phyloP scores from a whole-genome alignment of 2,329 filamentous ascomycete genomes.

The Venturiaceae sp. region DNA sequence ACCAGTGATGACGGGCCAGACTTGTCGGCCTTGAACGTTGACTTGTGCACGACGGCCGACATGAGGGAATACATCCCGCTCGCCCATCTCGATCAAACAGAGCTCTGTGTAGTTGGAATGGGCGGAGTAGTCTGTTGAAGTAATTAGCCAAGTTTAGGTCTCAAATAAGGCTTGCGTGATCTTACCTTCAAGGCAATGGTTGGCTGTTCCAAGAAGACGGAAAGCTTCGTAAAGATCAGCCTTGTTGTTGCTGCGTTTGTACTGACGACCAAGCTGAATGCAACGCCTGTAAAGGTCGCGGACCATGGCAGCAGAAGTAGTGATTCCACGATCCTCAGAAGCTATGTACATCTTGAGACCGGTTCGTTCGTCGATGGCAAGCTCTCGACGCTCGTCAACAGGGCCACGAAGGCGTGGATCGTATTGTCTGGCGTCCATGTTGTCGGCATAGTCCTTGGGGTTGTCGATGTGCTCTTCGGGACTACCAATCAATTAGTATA shows the following conservation, averaged over 20 bases:
- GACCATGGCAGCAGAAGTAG: conserved; percentile 71
- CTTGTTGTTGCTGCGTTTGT: conserved; percentile 55
- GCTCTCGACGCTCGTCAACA: conserved; percentile 67
- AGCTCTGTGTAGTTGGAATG: conserved; percentile 92
- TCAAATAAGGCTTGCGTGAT: background rate
- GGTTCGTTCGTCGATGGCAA: conserved; percentile 59
- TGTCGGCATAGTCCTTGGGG: conserved; percentile 78
- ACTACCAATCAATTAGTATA: background rate
- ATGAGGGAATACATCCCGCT: conserved; percentile 74
- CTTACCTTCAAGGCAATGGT: conserved; percentile 75
- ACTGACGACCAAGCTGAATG: conserved; percentile 72
- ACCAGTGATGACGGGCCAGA: conserved; percentile 80
- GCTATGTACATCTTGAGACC: conserved; percentile 90
- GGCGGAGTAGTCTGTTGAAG: conserved; percentile 63
- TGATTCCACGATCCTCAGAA: conserved; percentile 67
- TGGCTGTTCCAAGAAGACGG: conserved; percentile 73
- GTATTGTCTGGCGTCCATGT: conserved; percentile 73
- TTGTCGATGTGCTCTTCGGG: conserved; percentile 78
- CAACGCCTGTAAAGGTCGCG: conserved; percentile 61
- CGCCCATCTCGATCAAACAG: conserved; percentile 77
- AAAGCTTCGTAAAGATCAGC: conserved; percentile 82
- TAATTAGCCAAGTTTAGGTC: background rate
- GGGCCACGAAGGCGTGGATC: conserved; percentile 73
- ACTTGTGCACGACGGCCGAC: conserved; percentile 68
- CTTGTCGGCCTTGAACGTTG: conserved; percentile 56